Evolutionary conservation across 331 rosid species (phyloP).

Genomic region (Rosa hybrid): DNA sequence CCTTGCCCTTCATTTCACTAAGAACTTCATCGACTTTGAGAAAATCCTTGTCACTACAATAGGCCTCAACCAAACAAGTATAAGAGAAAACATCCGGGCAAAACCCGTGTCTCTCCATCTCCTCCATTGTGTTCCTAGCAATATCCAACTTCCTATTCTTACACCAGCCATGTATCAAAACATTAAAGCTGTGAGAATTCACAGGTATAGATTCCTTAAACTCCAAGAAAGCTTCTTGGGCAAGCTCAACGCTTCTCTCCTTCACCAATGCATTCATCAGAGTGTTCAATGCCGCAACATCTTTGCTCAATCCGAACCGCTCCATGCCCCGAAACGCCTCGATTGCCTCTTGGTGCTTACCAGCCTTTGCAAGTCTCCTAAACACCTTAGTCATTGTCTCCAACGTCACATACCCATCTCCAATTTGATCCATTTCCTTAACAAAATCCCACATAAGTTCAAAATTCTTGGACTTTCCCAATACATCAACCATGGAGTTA

Average conservation of each 20-base stretch:
- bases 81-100: constrained; percentile 60
- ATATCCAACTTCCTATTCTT: constrained; percentile 54
- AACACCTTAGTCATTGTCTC: constrained; percentile 58
- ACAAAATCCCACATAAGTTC: constrained; percentile 62
- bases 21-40: constrained; percentile 60
- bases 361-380: constrained; percentile 60
- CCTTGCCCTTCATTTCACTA: constrained; percentile 62
- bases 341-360: constrained; percentile 52
- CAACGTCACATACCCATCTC: constrained; percentile 52
- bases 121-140: constrained; percentile 64
- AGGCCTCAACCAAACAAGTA: constrained; percentile 53
- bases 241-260: constrained; percentile 63
- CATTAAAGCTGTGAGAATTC: constrained; percentile 49
- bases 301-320: constrained; percentile 46
- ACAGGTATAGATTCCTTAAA: constrained; percentile 47
- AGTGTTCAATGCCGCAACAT: constrained; percentile 42
- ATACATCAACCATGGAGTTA: constrained; percentile 59
- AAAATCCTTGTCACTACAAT: constrained; percentile 57
- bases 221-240: constrained; percentile 52
- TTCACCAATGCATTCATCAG: constrained; percentile 71
- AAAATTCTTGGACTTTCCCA: constrained; percentile 56
- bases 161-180: constrained; percentile 80
- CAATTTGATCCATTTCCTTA: constrained; percentile 51
- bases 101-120: constrained; percentile 59
- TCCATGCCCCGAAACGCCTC: constrained; percentile 52